These are phyloP conservation scores for Monosporascus sp. DNA, from an alignment of 2,329 filamentous ascomycete genomes.

Conservation along the genomic window DNA sequence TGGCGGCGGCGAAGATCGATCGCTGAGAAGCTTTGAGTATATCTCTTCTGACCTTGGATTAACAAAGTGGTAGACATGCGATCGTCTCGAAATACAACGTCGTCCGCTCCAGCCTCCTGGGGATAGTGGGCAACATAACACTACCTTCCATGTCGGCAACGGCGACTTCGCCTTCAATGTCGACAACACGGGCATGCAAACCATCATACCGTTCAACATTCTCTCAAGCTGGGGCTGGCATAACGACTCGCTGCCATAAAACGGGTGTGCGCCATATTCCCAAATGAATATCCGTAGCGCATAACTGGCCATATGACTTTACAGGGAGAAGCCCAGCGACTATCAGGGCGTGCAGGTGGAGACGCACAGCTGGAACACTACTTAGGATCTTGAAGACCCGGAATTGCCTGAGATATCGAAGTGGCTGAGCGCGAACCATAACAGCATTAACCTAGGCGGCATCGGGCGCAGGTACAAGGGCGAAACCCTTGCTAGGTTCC, in stretches of 20 bases:
- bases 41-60: too few species aligned
- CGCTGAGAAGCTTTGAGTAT: conserved; percentile 1
- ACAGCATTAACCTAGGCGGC: conserved; percentile 38
- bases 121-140: conserved; percentile 19
- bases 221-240: conserved; percentile 26
- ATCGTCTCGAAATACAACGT: conserved; percentile 20
- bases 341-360: conserved; percentile 27
- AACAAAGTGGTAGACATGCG: conserved; percentile 7
- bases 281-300: not conserved
- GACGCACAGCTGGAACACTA: conserved; percentile 33
- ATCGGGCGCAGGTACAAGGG: conserved; percentile 34
- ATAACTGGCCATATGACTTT: not conserved
- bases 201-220: conserved; percentile 23
- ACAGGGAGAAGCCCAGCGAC: conserved; percentile 23
- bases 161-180: conserved; percentile 26
- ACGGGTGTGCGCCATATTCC: conserved; percentile 12
- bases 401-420: conserved; percentile 35
- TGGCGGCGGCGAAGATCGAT: conserved; percentile 7
- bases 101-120: conserved; percentile 11
- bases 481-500: conserved; percentile 21
- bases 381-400: conserved; percentile 32
- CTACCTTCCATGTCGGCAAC: conserved; percentile 24
- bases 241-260: conserved; percentile 31
- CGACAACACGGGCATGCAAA: conserved; percentile 26
- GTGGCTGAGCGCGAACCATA: conserved; percentile 48